A percentile compares a stretch with the other conserved stretches of the same genome.
These are phyloP conservation scores for Globisporangium spinosum DNA, from an alignment of 352 stramenopile genomes.

Conservation along the genomic window DNA sequence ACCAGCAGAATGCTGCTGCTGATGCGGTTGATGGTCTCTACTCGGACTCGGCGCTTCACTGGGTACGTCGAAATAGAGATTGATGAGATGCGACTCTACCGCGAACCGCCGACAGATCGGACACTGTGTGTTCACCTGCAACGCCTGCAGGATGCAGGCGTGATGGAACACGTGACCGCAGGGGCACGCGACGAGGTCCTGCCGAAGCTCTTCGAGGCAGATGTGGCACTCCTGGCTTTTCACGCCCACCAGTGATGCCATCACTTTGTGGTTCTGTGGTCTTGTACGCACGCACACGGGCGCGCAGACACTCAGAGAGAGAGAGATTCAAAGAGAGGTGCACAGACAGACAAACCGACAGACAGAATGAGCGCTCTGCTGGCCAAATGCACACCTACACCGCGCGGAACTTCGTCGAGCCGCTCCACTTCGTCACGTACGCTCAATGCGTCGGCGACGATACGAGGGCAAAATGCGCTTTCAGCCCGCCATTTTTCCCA, in stretches of 20 bases:
- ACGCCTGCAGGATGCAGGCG: constrained; percentile 64
- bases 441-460: not conserved
- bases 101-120: constrained; percentile 62
- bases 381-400: not conserved
- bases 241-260: constrained; percentile 5
- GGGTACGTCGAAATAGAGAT: constrained; percentile 65
- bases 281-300: not conserved
- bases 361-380: not conserved
- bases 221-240: constrained; percentile 78
- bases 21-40: not conserved
- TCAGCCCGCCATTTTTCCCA: not conserved
- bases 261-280: not conserved
- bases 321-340: not conserved
- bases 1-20: not conserved
- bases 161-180: constrained; percentile 79
- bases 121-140: constrained; percentile 68
- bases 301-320: not conserved
- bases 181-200: constrained; percentile 48
- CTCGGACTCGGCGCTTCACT: constrained; percentile 12
- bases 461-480: not conserved
- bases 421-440: not conserved
- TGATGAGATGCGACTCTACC: constrained; percentile 41
- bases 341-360: not conserved
- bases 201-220: constrained; percentile 71
- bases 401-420: not conserved